These are phyloP conservation scores for Nannochloropsis salina DNA, from an alignment of 108 stramenopile genomes.

Conservation along the genomic window DNA sequence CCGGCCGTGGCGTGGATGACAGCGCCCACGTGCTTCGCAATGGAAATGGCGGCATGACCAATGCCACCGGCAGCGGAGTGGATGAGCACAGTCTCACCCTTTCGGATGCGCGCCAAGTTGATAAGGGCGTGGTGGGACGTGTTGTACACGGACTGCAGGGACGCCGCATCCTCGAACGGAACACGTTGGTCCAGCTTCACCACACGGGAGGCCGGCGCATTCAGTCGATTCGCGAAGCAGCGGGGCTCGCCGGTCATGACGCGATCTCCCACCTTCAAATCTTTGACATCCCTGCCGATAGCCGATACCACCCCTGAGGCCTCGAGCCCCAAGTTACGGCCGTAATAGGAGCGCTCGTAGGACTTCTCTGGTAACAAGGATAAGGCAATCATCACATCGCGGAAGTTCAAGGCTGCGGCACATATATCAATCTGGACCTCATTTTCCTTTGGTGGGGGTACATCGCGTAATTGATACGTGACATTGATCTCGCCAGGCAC, in stretches of 20 bases:
- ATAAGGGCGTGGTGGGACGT: conserved; percentile 18
- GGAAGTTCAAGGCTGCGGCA: conserved; percentile 5
- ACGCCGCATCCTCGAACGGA: conserved; percentile 18
- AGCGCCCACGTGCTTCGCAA: background rate
- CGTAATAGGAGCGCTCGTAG: conserved; percentile 19
- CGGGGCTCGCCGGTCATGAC: background rate
- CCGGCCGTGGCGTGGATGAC: conserved; percentile 2
- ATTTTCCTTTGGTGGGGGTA: background rate
- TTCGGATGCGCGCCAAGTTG: conserved; percentile 9
- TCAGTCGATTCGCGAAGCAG: background rate
- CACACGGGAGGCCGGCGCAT: background rate
- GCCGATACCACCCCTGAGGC: background rate
- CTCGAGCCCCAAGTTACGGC: conserved; percentile 19
- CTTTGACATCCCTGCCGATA: background rate
- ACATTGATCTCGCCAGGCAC: conserved; percentile 8
- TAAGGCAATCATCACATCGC: conserved; percentile 13
- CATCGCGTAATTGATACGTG: background rate
- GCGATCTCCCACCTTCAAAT: background rate
- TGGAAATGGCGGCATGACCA: conserved; percentile 20
- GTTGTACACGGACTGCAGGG: conserved; percentile 21
- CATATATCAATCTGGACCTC: background rate
- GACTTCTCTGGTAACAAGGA: conserved; percentile 10
- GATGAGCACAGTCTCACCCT: conserved; percentile 22
- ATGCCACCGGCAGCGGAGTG: conserved; percentile 22
- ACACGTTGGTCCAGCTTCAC: conserved; percentile 2